Base-by-base conservation (phyloP, 129 eudicot genomes). In the Pseudognaphalium luteoalbum region DNA sequence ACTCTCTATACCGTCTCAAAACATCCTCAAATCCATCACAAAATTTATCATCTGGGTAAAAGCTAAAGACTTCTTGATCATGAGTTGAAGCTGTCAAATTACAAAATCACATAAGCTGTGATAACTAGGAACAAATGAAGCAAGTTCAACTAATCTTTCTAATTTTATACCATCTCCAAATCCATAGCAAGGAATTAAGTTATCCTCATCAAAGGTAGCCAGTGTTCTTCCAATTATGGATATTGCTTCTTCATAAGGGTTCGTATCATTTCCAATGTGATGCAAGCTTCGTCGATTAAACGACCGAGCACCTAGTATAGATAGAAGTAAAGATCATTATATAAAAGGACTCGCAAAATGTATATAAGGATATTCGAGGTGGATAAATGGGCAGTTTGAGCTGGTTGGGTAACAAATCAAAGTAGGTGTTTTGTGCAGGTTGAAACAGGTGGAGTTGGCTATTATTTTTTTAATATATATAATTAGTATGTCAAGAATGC, bases 51-150 rank as follows among this genome's bases (percentile, higher is more conserved):
- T 94, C 96, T 1, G 97, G 94, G 72, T 80, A 91, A 74, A 94
- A 94, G 74, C 99, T 89, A 80, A 94, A 94, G 78, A 94, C 99
- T 82, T 91, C 97, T 82, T 94, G 99, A 78, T 94, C 99, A 83
- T 94, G 99, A 57, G 97, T 94, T 62, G 97, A 87, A 72, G 97
- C 99, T 94, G 89, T 41, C 72, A 87, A 74, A 39, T 65, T 15
- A 47, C 42, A 71, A 12, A 59, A 80, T 65, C 37, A 47, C 50
- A 21, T 82, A 68, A 73, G n/a, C 21, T 59, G 20, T 58, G 10
- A 39, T 6, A 58, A 69, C 25, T 66, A 20, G 44, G 16, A 80
- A 61, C 74, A 68, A 50, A n/a, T 76, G 61, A 75, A 71, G 32
- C 21, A 71, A 75, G 16, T 42, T 57, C 30, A 60, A 70, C 61